Base-by-base conservation (phyloP, 1,284 basidiomycete genomes). In the Moesziomyces sp. region DNA sequence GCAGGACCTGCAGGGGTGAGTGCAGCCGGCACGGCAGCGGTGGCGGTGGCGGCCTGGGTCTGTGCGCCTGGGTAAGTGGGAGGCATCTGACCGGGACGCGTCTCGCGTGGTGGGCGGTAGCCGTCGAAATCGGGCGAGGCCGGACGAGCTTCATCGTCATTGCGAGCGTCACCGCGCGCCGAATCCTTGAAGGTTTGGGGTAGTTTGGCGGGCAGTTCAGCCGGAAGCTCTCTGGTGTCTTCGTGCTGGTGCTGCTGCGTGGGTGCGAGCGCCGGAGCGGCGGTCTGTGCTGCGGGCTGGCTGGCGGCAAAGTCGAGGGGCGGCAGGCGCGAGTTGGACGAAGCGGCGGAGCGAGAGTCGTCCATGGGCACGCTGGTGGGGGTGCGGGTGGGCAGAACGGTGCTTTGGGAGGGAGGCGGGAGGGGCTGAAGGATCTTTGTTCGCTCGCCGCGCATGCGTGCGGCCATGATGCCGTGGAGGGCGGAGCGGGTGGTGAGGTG, bases 401-500 rank as follows among this genome's bases (percentile, higher is more conserved):
- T 23, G 40, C 49, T 55, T 42, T 69, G 71, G 38, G 66, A 55
- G 30, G 78, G 80, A 23, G 74, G 61, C 19, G 81, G 81, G 21
- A 83, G 62, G 5, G 81, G 74, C 26, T 79, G 78, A 16, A 83
- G 70, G n/a, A 83, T 71, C 19, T 79, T 73, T 8, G 82, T 83
- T 33, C 78, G 59, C 58, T 83, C 81, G 16, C 82, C 82, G 4
- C 79, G 65, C 82, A 83, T 83, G 5, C 82, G 62, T 19, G 79
- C 80, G 10, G 81, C 75, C 81, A 83, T 83, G 64, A 83, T 77
- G 51, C 77, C 79, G 46, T 82, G 78, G 48, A 83, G 59, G 19
- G 78, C 65, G 51, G 74, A 50, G 9, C 82, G 67, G 11, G 74
- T 73, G 38, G 75, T 75, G 46, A 82, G 54, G 44, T 83, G 79